Conservation (phyloP, 768 basidiomycete species). For the Tylopilus cervinicoccineus region DNA sequence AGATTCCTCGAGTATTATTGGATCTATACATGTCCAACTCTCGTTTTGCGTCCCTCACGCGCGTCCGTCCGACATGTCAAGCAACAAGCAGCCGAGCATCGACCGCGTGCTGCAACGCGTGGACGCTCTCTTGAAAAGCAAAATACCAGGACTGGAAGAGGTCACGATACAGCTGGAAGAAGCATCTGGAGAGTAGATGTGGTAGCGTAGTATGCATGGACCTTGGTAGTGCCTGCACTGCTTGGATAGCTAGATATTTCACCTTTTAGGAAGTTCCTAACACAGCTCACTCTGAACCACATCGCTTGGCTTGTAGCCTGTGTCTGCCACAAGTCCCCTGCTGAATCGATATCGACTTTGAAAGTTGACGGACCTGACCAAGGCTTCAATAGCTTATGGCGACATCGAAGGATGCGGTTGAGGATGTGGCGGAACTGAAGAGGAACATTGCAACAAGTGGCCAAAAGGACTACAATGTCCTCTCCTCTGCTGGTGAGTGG, state of each 20-base stretch:
- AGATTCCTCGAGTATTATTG: slow-evolving; percentile 79
- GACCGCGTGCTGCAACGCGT: slow-evolving; percentile 78
- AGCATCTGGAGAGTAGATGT: slow-evolving; percentile 4
- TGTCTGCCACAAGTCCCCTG: too few relatives aligned
- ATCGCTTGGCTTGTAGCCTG: too few relatives aligned
- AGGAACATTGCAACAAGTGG: slow-evolving; percentile 45
- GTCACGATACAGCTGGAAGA: slow-evolving; percentile 84
- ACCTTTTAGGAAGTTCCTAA: too few relatives aligned
- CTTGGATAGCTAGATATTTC: slow-evolving; percentile 13
- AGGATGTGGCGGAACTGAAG: slow-evolving; percentile 49
- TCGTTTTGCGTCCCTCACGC: slow-evolving; percentile 55
- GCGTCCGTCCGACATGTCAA: slow-evolving; percentile 44
- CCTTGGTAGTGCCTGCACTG: slow-evolving; percentile 7
- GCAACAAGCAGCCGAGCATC: slow-evolving; percentile 16
- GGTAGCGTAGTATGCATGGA: slow-evolving; percentile 2
- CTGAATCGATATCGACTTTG: not conserved
- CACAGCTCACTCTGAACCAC: too few relatives aligned
- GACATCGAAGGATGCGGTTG: slow-evolving; percentile 12
- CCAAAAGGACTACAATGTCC: slow-evolving; percentile 15
- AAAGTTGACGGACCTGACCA: not conserved
- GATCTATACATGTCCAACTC: slow-evolving; percentile 91
- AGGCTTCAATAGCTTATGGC: slow-evolving; percentile 11
- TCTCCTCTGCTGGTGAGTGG: slow-evolving; percentile 25
- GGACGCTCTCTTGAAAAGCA: slow-evolving; percentile 61
- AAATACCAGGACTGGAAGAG: slow-evolving; percentile 82